Base-by-base conservation (phyloP, 768 basidiomycete species). In the Tulasnella sp. region DNA sequence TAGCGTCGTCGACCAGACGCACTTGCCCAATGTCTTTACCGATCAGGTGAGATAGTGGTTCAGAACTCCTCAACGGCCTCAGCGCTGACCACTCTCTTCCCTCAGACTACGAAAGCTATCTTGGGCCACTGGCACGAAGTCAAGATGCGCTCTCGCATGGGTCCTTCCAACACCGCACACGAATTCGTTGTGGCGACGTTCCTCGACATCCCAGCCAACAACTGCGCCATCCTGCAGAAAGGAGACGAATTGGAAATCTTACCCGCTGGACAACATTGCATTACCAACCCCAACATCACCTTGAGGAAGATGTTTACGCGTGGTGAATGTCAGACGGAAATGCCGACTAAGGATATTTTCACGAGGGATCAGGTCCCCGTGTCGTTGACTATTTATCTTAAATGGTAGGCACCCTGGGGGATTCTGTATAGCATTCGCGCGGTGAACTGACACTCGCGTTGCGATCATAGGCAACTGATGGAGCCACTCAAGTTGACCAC, bases 311-410 rank as follows among this genome's bases (percentile, higher is more conserved):
- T 94, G 25, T 94, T 89, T 82, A 92, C 93, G 0, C 86, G 91
- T 2, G 93, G 93, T 37, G 93, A 94, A 81, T 93, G 91, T 79
- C 93, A 94, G 31, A 76, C 75, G 9, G 75, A 76, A 81, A 91
- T 93, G 90, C 92, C 93, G 3, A 93, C 92, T 8, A 93, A 93
- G 91, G 78, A 68, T 45, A 71, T 79, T 79, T 94, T 91, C 83
- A 93, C 93, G 2, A 89, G 92, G 52, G 93, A 93, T 79, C 93
- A 94, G 84, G 93, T 93, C 11, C 93, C 93, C 36, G 93, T 93
- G 77, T 89, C 90, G 83, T 83, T 94, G 81, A 93, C 90, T 5
- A 90, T 94, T 78, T 94, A 93, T 81, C 85, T 94, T 71, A 93
- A 94, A 82, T 94, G 91, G 91, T 86, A 85, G 12, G 78, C n/a